A percentile compares a stretch with the other conserved stretches of the same genome.
Evolutionary conservation across 768 basidiomycete genomes (phyloP).

Genomic region (Hygrocybe coccinea): DNA sequence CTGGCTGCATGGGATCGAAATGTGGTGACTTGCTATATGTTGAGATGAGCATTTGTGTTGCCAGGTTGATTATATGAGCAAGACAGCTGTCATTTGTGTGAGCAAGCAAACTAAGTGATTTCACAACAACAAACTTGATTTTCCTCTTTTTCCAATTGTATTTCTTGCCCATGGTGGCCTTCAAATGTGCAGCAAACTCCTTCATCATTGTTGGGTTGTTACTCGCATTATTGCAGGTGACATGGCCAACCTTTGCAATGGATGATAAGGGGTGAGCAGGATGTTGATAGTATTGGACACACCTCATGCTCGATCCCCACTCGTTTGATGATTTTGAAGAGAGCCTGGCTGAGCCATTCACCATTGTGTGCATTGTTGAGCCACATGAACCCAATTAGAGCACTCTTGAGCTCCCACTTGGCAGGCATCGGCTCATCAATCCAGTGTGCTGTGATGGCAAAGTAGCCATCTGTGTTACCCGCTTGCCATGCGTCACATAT

Average conservation of each 20-base stretch:
- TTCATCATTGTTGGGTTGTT: conserved; percentile 36
- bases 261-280: not conserved
- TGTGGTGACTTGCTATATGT: conserved; percentile 15
- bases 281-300: not conserved
- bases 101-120: not conserved
- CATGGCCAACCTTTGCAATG: conserved; percentile 27
- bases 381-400: conserved; percentile 32
- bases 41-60: conserved; percentile 27
- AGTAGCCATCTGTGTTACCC: conserved; percentile 34
- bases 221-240: conserved; percentile 36
- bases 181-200: conserved; percentile 17
- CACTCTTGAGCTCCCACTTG: conserved; percentile 26
- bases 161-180: not conserved
- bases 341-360: conserved; percentile 29
- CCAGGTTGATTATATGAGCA: conserved; percentile 32
- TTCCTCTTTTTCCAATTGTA: not conserved
- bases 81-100: conserved; percentile 21
- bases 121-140: conserved; percentile 11
- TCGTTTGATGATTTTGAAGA: conserved; percentile 31
- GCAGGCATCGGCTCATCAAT: conserved; percentile 26
- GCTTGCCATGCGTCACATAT: conserved; percentile 43
- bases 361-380: conserved; percentile 37
- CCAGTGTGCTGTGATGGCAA: conserved; percentile 38
- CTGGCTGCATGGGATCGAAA: conserved; percentile 14
- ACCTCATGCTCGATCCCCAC: conserved; percentile 31